A percentile compares a stretch with the other conserved stretches of the same genome.
These are phyloP conservation scores for Solanum tarapatanum DNA, from an alignment of 257 asterid species.

Conservation along the genomic window DNA sequence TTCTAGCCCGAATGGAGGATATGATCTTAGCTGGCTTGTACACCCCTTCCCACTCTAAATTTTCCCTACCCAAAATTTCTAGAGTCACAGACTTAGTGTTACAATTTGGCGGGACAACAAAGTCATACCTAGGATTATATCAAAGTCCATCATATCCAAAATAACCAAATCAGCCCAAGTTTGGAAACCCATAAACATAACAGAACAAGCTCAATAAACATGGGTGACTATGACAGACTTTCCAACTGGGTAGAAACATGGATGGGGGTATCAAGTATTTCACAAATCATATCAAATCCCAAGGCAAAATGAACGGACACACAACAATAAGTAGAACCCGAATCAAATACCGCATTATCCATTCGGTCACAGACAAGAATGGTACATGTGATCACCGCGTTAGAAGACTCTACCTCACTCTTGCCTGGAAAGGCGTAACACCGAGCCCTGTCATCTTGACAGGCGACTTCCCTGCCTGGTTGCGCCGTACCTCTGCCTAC, in stretches of 20 bases:
- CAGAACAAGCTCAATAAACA: too few species aligned
- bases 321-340: neutral
- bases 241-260: neutral
- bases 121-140: neutral
- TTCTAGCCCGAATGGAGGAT: too few species aligned
- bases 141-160: neutral
- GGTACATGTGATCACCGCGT: neutral
- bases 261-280: neutral
- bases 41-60: too few species aligned
- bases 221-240: too few species aligned
- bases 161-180: too few species aligned
- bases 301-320: neutral
- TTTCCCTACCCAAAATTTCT: too few species aligned
- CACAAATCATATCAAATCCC: neutral
- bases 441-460: neutral
- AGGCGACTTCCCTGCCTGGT: neutral
- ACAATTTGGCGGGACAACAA: neutral
- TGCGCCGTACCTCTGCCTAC: neutral
- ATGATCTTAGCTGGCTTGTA: too few species aligned
- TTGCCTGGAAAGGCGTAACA: neutral
- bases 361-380: neutral
- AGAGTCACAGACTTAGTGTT: too few species aligned
- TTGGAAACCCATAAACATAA: too few species aligned
- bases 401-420: neutral
- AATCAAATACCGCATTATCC: neutral